Base-by-base conservation (phyloP, 106 monocot genomes). In the Allium fistulosum region DNA sequence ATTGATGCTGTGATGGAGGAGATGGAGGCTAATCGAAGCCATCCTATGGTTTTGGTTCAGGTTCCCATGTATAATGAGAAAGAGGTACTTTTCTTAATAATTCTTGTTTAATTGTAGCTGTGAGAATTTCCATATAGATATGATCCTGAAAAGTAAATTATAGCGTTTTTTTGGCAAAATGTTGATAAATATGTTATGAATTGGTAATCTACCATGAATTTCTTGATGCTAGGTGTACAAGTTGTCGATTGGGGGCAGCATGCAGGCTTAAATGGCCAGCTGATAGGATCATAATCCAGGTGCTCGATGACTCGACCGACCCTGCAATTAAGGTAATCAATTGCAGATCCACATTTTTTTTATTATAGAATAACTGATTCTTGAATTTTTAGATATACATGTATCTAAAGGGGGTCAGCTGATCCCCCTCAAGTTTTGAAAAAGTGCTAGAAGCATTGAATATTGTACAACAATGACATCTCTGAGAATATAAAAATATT, bases 261-360 rank as follows among this genome's bases (percentile, higher is more conserved):
- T 86, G 85, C 73, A 69, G 49, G 17, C 72, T 86, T 0, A 46
- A 62, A 11, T 86, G 82, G 85, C 85, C 85, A 1, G 52, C 68
- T 15, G 37, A 68, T n/a, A 68, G 73, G 73, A 59, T 88, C 16
- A 56, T 88, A 45, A 76, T 88, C 45, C 88, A 88, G 74, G 79
- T 88, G 53, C 84, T 88, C 46, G 88, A 88, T 77, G 88, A 88
- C 73, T 88, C 88, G 7, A 88, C 88, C n/a, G 79, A 88, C 27
- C 63, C 71, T 2, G 17, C 68, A 53, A 73, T 71, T n/a, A 81
- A 71, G 84, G 88, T 88, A 63, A 57, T 28, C 16, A 48, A 50
- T 51, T 53, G 9, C 58, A 59, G 7, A 59, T 59, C 13, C 10
- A 48, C 27, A 17, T 6, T 15, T 47, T 49, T 49, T 66, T 74